Percentiles rank a stretch among this genome's conserved stretches.
phyloP scores from a whole-genome alignment of 1,284 basidiomycete species.

The Polyporus tsugae region DNA sequence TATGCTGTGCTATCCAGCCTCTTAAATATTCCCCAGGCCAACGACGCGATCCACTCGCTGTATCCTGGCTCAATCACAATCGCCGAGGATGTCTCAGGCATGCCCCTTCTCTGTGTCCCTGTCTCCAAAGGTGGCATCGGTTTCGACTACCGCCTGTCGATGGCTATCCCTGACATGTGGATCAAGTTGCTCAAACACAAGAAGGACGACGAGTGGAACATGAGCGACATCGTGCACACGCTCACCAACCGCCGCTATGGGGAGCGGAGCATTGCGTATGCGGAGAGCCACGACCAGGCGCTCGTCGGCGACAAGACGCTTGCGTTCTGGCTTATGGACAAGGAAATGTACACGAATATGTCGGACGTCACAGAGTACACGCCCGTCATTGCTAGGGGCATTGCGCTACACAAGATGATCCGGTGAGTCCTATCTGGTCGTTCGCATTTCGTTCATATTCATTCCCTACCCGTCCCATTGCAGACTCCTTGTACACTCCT shows the following conservation, averaged over 20 bases:
- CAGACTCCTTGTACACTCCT: slow-evolving; percentile 88
- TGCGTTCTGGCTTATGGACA: slow-evolving; percentile 99
- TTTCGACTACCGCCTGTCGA: slow-evolving; percentile 97
- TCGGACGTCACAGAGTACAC: slow-evolving; percentile 90
- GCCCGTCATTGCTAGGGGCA: slow-evolving; percentile 86
- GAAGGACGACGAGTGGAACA: slow-evolving; percentile 88
- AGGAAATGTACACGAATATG: slow-evolving; percentile 99
- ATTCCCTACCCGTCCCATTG: slow-evolving; percentile 10
- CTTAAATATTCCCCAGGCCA: slow-evolving; percentile 67
- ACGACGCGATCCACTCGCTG: slow-evolving; percentile 86
- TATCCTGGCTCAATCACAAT: slow-evolving; percentile 90
- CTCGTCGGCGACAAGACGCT: slow-evolving; percentile 98
- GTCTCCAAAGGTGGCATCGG: slow-evolving; percentile 89
- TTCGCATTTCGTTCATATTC: too few species aligned
- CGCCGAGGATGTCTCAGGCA: slow-evolving; percentile 97
- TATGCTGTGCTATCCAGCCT: background rate
- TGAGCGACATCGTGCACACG: slow-evolving; percentile 89
- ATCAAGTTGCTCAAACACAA: slow-evolving; percentile 98
- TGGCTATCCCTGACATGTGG: slow-evolving; percentile 99
- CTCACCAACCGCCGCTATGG: slow-evolving; percentile 89
- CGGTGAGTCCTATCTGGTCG: slow-evolving; percentile 60
- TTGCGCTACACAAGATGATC: slow-evolving; percentile 98
- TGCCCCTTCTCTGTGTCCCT: slow-evolving; percentile 92
- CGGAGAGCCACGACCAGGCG: slow-evolving; percentile 97
- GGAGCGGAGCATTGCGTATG: slow-evolving; percentile 95